phyloP scores from a whole-genome alignment of 495 filamentous ascomycete species.

The Neurospora sp. region DNA sequence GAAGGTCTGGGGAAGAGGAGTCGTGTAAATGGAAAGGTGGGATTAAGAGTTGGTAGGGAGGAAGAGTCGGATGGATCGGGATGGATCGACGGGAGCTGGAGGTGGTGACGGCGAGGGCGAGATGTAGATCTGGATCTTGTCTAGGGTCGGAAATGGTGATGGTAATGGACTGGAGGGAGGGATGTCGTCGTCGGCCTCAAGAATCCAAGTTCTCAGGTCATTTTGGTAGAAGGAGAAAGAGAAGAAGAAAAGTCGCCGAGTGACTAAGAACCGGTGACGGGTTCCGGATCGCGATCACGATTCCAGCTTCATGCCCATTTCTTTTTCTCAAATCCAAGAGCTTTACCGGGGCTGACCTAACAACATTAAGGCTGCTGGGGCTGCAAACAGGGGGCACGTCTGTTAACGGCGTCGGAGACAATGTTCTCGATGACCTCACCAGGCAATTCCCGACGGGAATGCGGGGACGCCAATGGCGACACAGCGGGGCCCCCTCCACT shows the following conservation, averaged over 20 bases:
- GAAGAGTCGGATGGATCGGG: neutral
- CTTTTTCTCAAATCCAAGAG: neutral
- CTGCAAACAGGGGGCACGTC: neutral
- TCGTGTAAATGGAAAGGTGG: neutral
- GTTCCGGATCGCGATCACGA: neutral
- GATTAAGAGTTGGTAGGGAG: neutral
- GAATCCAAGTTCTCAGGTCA: neutral
- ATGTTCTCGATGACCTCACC: neutral
- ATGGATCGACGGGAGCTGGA: neutral
- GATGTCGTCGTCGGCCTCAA: neutral
- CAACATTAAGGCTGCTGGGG: neutral
- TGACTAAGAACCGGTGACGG: neutral
- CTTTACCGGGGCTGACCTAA: neutral
- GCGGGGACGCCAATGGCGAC: neutral
- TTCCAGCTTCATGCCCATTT: neutral
- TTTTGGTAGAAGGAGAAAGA: neutral
- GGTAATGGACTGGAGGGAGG: neutral
- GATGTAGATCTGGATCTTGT: neutral
- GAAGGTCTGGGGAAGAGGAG: neutral
- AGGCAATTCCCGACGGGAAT: neutral
- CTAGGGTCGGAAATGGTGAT: neutral
- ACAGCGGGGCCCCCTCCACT: neutral
- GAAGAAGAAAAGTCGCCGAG: neutral
- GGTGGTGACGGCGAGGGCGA: neutral
- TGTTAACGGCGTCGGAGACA: neutral